Evolutionary conservation across 2,329 filamentous ascomycete species (phyloP).

Genomic region (Epichloe festucae): DNA sequence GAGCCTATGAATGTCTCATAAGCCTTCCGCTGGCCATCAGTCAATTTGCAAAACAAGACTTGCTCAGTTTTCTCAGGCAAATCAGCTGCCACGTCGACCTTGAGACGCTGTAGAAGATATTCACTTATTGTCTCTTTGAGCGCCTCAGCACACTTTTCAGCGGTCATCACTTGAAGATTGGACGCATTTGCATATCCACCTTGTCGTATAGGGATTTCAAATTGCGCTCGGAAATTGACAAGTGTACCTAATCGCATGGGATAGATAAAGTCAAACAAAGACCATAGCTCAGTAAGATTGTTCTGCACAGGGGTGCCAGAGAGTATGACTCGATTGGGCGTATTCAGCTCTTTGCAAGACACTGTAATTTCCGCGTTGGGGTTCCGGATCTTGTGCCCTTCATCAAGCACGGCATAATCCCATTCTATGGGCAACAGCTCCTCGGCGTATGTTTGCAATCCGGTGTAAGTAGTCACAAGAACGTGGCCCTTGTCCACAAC

Average conservation of each 20-base stretch:
- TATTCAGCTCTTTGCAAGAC: conserved; percentile 85
- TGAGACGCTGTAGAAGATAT: conserved; percentile 83
- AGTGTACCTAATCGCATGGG: conserved; percentile 90
- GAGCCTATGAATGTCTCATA: conserved; percentile 76
- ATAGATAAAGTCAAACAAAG: conserved; percentile 92
- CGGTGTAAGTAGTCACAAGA: conserved; percentile 88
- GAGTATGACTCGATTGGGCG: conserved; percentile 79
- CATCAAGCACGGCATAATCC: conserved; percentile 89
- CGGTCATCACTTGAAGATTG: conserved; percentile 87
- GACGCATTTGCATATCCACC: conserved; percentile 94
- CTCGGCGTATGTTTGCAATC: conserved; percentile 82
- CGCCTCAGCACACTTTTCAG: conserved; percentile 85
- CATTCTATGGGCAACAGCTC: conserved; percentile 73
- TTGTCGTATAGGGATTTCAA: conserved; percentile 84
- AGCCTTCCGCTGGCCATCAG: conserved; percentile 57
- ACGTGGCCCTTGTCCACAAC: conserved; percentile 81
- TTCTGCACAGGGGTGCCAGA: conserved; percentile 98
- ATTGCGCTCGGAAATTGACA: conserved; percentile 79
- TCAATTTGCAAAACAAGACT: conserved; percentile 90
- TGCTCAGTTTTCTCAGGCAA: conserved; percentile 93
- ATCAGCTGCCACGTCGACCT: conserved; percentile 86
- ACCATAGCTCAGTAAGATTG: conserved; percentile 90
- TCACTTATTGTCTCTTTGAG: conserved; percentile 88
- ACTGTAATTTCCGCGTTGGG: conserved; percentile 92
- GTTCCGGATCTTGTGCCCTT: conserved; percentile 97